phyloP scores from a whole-genome alignment of 2,329 filamentous ascomycete genomes.

The Clonostachys sp. region DNA sequence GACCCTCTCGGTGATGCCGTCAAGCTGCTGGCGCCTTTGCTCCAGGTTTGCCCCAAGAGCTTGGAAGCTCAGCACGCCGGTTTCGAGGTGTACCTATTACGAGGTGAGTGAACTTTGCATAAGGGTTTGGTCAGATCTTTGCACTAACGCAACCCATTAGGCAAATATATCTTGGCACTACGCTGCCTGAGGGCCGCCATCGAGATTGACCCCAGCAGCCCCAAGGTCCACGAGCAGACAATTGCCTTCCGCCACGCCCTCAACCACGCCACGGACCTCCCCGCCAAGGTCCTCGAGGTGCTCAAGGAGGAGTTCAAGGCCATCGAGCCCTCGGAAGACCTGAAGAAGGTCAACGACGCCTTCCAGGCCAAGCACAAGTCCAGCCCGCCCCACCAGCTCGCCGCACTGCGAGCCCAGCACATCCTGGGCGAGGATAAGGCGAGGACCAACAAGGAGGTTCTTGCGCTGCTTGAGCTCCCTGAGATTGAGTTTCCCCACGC shows the following conservation, averaged over 20 bases:
- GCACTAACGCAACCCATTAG: constrained; percentile 33
- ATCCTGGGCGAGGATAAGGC: constrained; percentile 53
- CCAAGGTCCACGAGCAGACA: constrained; percentile 71
- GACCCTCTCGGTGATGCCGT: constrained; percentile 82
- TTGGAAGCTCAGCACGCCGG: constrained; percentile 79
- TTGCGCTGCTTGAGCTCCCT: constrained; percentile 48
- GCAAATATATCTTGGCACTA: constrained; percentile 82
- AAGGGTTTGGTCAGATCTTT: background rate
- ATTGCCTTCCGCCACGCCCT: constrained; percentile 64
- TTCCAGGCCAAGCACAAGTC: constrained; percentile 59
- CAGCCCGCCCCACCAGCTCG: constrained; percentile 58
- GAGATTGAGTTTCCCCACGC: constrained; percentile 52
- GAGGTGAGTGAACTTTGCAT: constrained; percentile 54
- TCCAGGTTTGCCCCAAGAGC: constrained; percentile 77
- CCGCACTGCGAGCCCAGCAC: constrained; percentile 55
- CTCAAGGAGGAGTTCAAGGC: constrained; percentile 64
- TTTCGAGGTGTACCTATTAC: constrained; percentile 84
- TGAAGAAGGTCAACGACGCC: constrained; percentile 61
- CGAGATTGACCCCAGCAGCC: constrained; percentile 62
- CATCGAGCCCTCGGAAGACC: constrained; percentile 51
- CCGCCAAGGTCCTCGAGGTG: constrained; percentile 62
- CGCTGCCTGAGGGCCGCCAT: constrained; percentile 76
- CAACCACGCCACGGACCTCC: constrained; percentile 50
- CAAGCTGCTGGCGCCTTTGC: constrained; percentile 77
- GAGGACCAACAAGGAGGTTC: constrained; percentile 57